These are phyloP conservation scores for Laguncularia racemosa DNA, from an alignment of 345 rosid species.

Conservation along the genomic window DNA sequence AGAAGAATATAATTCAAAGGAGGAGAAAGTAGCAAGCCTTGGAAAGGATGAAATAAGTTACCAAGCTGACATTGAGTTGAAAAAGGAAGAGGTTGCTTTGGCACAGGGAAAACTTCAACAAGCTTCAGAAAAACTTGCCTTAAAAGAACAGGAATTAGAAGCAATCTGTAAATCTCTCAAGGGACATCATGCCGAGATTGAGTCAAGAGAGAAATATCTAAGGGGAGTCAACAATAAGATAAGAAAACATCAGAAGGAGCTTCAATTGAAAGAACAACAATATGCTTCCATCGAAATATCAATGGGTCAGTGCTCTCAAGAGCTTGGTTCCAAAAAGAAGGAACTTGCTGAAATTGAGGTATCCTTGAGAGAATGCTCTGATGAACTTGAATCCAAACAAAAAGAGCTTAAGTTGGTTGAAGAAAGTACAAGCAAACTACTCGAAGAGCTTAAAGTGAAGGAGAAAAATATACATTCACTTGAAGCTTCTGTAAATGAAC, in stretches of 20 bases:
- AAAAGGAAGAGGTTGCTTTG: not conserved
- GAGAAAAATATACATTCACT: conserved; percentile 14
- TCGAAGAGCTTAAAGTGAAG: conserved; percentile 10
- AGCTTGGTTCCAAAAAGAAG: not conserved
- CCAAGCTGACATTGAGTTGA: not conserved
- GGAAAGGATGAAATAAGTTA: too few species aligned
- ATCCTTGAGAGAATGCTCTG: not conserved
- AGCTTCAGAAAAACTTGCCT: too few species aligned
- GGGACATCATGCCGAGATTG: not conserved
- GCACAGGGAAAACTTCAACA: not conserved
- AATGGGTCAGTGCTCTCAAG: not conserved
- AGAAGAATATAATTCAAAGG: not conserved
- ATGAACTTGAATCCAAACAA: not conserved
- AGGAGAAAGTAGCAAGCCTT: conserved; percentile 1
- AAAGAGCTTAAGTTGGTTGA: not conserved
- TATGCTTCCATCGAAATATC: not conserved
- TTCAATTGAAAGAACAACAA: not conserved
- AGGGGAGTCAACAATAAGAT: conserved; percentile 1
- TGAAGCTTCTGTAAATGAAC: not conserved
- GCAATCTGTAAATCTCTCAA: not conserved
- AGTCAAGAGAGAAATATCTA: conserved; percentile 1
- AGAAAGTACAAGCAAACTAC: not conserved
- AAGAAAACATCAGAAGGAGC: conserved; percentile 1
- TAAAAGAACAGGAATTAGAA: not conserved
- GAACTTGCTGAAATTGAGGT: not conserved